Percentiles rank a stretch among this genome's conserved stretches.
These are phyloP conservation scores for Jackrogersella multiformis DNA, from an alignment of 495 filamentous ascomycete genomes.

Conservation along the genomic window DNA sequence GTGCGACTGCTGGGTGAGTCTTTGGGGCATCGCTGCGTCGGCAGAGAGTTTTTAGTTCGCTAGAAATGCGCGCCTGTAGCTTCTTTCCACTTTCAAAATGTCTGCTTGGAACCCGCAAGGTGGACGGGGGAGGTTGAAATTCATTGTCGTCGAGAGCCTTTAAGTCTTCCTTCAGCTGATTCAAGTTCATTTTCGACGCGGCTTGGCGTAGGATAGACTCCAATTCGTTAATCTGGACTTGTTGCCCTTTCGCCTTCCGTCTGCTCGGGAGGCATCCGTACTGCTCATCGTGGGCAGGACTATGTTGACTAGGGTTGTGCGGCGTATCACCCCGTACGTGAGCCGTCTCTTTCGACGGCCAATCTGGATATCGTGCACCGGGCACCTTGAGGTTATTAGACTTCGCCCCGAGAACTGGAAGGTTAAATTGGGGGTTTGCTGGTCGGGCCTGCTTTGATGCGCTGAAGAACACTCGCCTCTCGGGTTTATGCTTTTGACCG, in stretches of 20 bases:
- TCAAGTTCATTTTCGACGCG: constrained; percentile 20
- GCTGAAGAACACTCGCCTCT: constrained; percentile 47
- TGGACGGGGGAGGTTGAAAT: constrained; percentile 48
- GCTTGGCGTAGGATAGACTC: constrained; percentile 56
- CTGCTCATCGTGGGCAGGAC: background rate
- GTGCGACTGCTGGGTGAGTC: constrained; percentile 67
- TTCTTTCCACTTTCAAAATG: constrained; percentile 60
- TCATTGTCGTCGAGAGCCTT: constrained; percentile 51
- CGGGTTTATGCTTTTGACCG: constrained; percentile 33
- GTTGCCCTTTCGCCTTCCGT: constrained; percentile 62
- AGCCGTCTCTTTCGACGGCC: constrained; percentile 72
- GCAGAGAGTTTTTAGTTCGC: constrained; percentile 44
- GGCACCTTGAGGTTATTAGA: constrained; percentile 60
- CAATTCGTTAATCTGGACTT: constrained; percentile 49
- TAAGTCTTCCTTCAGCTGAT: constrained; percentile 44
- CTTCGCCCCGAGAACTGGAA: constrained; percentile 50
- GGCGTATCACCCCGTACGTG: constrained; percentile 62
- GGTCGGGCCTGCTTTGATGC: constrained; percentile 44
- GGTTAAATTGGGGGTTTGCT: constrained; percentile 16
- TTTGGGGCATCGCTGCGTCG: constrained; percentile 29
- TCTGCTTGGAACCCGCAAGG: constrained; percentile 58
- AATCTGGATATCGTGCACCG: constrained; percentile 69
- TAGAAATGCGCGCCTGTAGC: constrained; percentile 53
- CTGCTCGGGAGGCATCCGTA: background rate
- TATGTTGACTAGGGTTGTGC: background rate